These are phyloP conservation scores for Penicillium crystallinum DNA, from an alignment of 495 filamentous ascomycete genomes.

Conservation along the genomic window DNA sequence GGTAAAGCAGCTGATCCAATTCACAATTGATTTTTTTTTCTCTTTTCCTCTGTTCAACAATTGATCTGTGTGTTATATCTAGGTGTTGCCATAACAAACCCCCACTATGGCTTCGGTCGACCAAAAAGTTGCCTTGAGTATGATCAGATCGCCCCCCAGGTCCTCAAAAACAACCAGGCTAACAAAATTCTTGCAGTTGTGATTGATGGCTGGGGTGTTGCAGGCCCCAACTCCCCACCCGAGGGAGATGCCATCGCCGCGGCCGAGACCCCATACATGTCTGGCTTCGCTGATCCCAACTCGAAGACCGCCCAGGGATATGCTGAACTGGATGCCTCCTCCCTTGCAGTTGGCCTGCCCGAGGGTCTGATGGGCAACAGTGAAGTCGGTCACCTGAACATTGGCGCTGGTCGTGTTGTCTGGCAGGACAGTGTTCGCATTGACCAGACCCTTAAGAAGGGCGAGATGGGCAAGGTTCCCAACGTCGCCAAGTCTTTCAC, in stretches of 20 bases:
- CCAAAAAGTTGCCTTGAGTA: constrained; percentile 92
- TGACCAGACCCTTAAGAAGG: constrained; percentile 89
- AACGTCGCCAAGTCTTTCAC: constrained; percentile 73
- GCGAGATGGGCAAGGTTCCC: constrained; percentile 69
- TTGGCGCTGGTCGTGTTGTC: constrained; percentile 94
- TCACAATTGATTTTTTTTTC: too few relatives aligned
- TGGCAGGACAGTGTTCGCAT: constrained; percentile 99
- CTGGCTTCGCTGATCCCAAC: constrained; percentile 58
- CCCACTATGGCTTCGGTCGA: constrained; percentile 71
- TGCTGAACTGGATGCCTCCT: constrained; percentile 89
- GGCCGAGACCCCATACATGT: constrained; percentile 89
- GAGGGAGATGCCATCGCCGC: constrained; percentile 91
- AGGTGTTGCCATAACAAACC: constrained; percentile 16
- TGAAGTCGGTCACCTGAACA: constrained; percentile 97
- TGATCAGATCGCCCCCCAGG: constrained; percentile 27
- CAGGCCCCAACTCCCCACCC: constrained; percentile 67
- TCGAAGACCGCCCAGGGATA: constrained; percentile 70
- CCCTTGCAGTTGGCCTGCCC: constrained; percentile 88
- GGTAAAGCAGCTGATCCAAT: constrained; percentile 11
- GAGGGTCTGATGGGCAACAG: constrained; percentile 98
- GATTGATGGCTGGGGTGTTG: constrained; percentile 97
- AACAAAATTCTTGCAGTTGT: constrained; percentile 57
- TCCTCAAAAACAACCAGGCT: constrained; percentile 12
- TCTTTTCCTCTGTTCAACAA: constrained; percentile 8
- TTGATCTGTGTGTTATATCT: constrained; percentile 19